phyloP scores from a whole-genome alignment of 2,329 filamentous ascomycete species.

The Gaeumannomyces sp. region DNA sequence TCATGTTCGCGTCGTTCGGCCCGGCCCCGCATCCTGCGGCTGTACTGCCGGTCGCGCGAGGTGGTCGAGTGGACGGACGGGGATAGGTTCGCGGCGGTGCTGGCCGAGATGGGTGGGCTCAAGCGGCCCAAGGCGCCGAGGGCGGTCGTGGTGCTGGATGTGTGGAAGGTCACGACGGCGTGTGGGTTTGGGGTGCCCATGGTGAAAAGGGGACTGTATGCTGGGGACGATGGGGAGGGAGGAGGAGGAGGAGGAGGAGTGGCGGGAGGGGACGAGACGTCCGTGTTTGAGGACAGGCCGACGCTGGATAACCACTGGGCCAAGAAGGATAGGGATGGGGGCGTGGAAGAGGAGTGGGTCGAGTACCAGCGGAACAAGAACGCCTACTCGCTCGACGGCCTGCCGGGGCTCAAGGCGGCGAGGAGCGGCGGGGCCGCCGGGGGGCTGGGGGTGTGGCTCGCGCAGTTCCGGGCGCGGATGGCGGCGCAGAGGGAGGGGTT shows the following conservation, averaged over 20 bases:
- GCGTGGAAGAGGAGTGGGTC: constrained; percentile 39
- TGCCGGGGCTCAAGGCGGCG: constrained; percentile 47
- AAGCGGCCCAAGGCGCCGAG: constrained; percentile 39
- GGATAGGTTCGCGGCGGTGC: constrained; percentile 39
- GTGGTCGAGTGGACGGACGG: constrained; percentile 54
- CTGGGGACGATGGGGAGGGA: constrained; percentile 2
- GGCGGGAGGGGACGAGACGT: constrained; percentile 25
- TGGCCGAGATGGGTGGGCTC: constrained; percentile 34
- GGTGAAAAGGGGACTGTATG: constrained; percentile 35
- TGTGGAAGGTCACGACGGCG: constrained; percentile 61
- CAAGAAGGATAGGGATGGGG: constrained; percentile 41
- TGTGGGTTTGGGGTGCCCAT: constrained; percentile 61
- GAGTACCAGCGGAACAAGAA: constrained; percentile 13
- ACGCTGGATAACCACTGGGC: constrained; percentile 47
- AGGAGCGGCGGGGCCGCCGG: constrained; percentile 30
- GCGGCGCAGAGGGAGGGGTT: constrained; percentile 2
- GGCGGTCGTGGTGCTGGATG: constrained; percentile 54
- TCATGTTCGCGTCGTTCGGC: constrained; percentile 45
- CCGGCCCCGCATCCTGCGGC: constrained; percentile 54
- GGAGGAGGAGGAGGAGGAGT: constrained; percentile 12
- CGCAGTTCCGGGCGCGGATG: constrained; percentile 24
- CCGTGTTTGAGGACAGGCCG: constrained; percentile 46
- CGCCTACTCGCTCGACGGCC: constrained; percentile 14
- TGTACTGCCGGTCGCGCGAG: constrained; percentile 50
- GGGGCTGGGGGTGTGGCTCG: constrained; percentile 41